Percentiles rank a stretch among this genome's conserved stretches.
Evolutionary conservation across 1,284 basidiomycete species (phyloP).

Genomic region (Pseudozyma sp.): DNA sequence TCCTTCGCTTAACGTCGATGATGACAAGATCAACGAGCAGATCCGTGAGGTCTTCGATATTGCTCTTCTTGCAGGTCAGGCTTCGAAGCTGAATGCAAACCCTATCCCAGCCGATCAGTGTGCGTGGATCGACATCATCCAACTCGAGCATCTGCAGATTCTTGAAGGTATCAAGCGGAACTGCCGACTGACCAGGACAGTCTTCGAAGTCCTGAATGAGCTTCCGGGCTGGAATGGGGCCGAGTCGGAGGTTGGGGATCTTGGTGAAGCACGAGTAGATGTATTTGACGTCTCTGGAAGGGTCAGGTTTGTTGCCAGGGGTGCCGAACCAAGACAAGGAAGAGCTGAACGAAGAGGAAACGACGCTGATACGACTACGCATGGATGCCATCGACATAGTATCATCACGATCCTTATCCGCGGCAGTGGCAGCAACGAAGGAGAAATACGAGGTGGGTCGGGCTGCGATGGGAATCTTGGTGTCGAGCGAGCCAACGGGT

Average conservation of each 20-base stretch:
- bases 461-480: slow-evolving; percentile 69
- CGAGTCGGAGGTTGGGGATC: slow-evolving; percentile 77
- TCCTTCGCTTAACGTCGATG: slow-evolving; percentile 73
- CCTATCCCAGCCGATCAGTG: slow-evolving; percentile 85
- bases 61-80: slow-evolving; percentile 80
- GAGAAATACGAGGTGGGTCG: slow-evolving; percentile 74
- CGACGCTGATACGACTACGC: slow-evolving; percentile 80
- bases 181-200: slow-evolving; percentile 78
- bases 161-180: slow-evolving; percentile 86
- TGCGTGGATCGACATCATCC: slow-evolving; percentile 82
- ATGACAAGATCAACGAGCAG: slow-evolving; percentile 81
- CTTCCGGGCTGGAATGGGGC: slow-evolving; percentile 73
- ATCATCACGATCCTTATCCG: slow-evolving; percentile 70
- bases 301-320: slow-evolving; percentile 71
- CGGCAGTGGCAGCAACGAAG: slow-evolving; percentile 33
- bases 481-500: slow-evolving; percentile 81
- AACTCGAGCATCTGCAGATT: slow-evolving; percentile 81
- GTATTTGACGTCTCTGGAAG: slow-evolving; percentile 78
- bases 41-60: slow-evolving; percentile 84
- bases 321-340: slow-evolving; percentile 47
- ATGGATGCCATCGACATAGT: slow-evolving; percentile 81
- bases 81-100: slow-evolving; percentile 79
- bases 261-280: slow-evolving; percentile 88
- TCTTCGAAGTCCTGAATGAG: slow-evolving; percentile 79
- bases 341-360: slow-evolving; percentile 75